Evolutionary conservation across 768 basidiomycete genomes (phyloP).

Genomic region (Leucocoprinus leucothites): DNA sequence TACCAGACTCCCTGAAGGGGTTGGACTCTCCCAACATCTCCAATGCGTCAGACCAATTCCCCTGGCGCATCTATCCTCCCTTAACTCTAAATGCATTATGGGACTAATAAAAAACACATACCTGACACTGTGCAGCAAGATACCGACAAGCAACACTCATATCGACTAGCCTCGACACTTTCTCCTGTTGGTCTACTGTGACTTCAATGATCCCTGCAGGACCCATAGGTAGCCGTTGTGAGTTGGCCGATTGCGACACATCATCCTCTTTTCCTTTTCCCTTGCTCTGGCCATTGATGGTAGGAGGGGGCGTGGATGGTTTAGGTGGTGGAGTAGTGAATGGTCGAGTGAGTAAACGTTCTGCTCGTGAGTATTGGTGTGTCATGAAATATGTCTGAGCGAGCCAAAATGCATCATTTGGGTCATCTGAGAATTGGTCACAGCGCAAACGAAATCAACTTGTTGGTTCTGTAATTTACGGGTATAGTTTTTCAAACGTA

Average conservation of each 20-base stretch:
- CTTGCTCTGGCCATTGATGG: slow-evolving; percentile 44
- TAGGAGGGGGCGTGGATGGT: slow-evolving; percentile 28
- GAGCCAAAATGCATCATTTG: slow-evolving; percentile 99
- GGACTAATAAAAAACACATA: slow-evolving; percentile 26
- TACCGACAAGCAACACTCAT: slow-evolving; percentile 96
- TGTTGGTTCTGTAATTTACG: not conserved
- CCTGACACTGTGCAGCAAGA: slow-evolving; percentile 93
- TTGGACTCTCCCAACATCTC: slow-evolving; percentile 93
- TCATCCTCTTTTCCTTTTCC: slow-evolving; percentile 65
- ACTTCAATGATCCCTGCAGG: slow-evolving; percentile 70
- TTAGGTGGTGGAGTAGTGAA: slow-evolving; percentile 58
- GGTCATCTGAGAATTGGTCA: slow-evolving; percentile 60
- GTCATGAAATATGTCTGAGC: slow-evolving; percentile 97
- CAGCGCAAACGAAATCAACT: not conserved
- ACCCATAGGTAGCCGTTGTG: slow-evolving; percentile 58
- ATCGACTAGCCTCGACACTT: slow-evolving; percentile 79
- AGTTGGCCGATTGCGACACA: slow-evolving; percentile 19
- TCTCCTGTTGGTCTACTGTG: slow-evolving; percentile 59
- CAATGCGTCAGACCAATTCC: slow-evolving; percentile 88
- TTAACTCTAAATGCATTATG: slow-evolving; percentile 9
- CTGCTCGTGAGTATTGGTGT: slow-evolving; percentile 92
- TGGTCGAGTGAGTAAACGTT: slow-evolving; percentile 85
- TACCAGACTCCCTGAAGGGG: slow-evolving; percentile 76
- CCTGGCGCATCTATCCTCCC: slow-evolving; percentile 63
- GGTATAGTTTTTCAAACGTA: slow-evolving; percentile 33